phyloP scores from a whole-genome alignment of 768 basidiomycete genomes.

The Tylopilus balloui region DNA sequence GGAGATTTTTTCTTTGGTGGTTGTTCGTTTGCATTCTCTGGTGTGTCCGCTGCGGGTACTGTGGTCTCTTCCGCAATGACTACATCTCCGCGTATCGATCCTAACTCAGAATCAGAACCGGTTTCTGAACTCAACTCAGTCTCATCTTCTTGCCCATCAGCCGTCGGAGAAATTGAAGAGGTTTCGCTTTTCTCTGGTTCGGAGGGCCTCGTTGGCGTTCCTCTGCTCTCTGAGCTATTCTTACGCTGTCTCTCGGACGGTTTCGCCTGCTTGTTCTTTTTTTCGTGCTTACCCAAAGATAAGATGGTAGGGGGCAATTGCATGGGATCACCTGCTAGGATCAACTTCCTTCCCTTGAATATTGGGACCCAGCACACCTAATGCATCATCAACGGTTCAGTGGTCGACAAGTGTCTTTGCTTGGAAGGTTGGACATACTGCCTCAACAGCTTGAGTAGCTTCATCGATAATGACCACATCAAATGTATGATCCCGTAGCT shows the following conservation, averaged over 20 bases:
- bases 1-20: conserved; percentile 12
- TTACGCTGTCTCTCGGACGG: not conserved
- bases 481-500: conserved; percentile 72
- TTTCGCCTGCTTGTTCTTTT: conserved; percentile 19
- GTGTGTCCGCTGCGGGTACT: not conserved
- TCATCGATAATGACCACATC: conserved; percentile 97
- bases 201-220: not conserved
- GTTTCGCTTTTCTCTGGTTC: not conserved
- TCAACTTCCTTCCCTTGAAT: conserved; percentile 84
- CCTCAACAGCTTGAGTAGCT: conserved; percentile 94
- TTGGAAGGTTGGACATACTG: conserved; percentile 61
- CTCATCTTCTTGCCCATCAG: conserved; percentile 1
- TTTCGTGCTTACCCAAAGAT: conserved; percentile 49
- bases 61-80: conserved; percentile 19
- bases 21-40: conserved; percentile 1
- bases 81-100: conserved; percentile 18
- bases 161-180: not conserved
- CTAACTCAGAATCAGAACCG: conserved; percentile 16
- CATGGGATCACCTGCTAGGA: conserved; percentile 92
- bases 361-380: conserved; percentile 86
- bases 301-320: conserved; percentile 94
- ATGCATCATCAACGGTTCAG: conserved; percentile 1
- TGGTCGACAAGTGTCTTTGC: not conserved
- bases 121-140: conserved; percentile 6
- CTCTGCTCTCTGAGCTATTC: not conserved